Percentiles rank a stretch among this genome's conserved stretches.
Evolutionary conservation across 2,329 filamentous ascomycete species (phyloP).

Genomic region (Septoria petroselini): DNA sequence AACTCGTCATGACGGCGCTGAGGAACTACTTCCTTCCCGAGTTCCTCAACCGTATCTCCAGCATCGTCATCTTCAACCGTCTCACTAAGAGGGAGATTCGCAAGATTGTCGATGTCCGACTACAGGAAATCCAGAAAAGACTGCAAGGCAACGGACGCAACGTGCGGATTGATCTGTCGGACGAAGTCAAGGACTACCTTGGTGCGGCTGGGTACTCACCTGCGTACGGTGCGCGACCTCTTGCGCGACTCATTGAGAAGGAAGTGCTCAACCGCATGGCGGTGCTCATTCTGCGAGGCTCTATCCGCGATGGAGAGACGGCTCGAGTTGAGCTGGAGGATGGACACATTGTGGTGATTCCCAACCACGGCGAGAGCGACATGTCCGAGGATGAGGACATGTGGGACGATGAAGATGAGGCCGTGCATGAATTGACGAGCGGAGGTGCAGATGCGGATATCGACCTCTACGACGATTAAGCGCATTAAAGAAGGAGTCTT

Average conservation of each 20-base stretch:
- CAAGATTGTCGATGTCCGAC: conserved; percentile 88
- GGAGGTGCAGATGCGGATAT: conserved; percentile 55
- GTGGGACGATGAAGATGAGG: conserved; percentile 73
- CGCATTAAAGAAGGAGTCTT: conserved; percentile 3
- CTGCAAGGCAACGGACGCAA: conserved; percentile 82
- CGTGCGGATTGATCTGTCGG: conserved; percentile 74
- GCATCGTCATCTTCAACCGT: conserved; percentile 96
- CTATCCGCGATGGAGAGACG: conserved; percentile 78
- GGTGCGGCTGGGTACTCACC: conserved; percentile 90
- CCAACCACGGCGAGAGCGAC: conserved; percentile 73
- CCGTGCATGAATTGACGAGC: conserved; percentile 61
- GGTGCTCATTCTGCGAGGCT: conserved; percentile 82
- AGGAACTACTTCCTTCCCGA: conserved; percentile 97
- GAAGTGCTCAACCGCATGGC: conserved; percentile 93
- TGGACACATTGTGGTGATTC: conserved; percentile 73
- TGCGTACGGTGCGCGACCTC: conserved; percentile 86
- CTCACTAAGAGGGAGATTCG: conserved; percentile 86
- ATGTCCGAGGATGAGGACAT: conserved; percentile 54
- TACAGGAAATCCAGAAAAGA: conserved; percentile 85
- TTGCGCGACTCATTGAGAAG: conserved; percentile 89
- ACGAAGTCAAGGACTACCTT: conserved; percentile 89
- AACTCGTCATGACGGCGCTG: conserved; percentile 85
- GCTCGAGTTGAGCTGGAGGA: conserved; percentile 76
- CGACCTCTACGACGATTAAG: conserved; percentile 58
- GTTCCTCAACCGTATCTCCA: conserved; percentile 97